Evolutionary conservation across 2,329 filamentous ascomycete species (phyloP).

Genomic region (Arthrobotrys entomopaga): DNA sequence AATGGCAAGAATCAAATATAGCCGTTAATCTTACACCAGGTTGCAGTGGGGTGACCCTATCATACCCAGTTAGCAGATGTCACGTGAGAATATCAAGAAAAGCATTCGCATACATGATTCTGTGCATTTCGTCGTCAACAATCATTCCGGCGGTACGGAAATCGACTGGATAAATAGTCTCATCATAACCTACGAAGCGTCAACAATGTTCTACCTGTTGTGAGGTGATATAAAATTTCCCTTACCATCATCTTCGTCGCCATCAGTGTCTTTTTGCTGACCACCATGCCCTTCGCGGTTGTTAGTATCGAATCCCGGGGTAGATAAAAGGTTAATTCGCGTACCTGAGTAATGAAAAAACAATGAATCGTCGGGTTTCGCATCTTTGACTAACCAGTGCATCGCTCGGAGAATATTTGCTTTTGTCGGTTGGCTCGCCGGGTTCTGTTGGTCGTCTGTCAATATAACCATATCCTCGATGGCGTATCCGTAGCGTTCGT

Average conservation of each 20-base stretch:
- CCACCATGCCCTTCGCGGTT: conserved; percentile 73
- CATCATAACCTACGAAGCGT: conserved; percentile 68
- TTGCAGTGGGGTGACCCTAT: conserved; percentile 74
- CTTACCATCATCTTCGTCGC: conserved; percentile 77
- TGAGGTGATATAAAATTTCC: neutral
- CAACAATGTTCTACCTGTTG: neutral
- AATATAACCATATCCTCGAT: conserved; percentile 82
- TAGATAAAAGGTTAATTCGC: conserved; percentile 47
- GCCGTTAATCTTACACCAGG: conserved; percentile 85
- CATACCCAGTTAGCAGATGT: neutral
- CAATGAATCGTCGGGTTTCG: conserved; percentile 77
- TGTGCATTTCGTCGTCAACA: conserved; percentile 81
- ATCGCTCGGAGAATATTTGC: conserved; percentile 78
- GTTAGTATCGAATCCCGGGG: conserved; percentile 9
- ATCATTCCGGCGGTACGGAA: conserved; percentile 76
- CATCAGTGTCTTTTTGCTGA: conserved; percentile 77
- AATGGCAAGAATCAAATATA: conserved; percentile 85
- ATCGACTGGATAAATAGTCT: conserved; percentile 82
- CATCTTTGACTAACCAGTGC: conserved; percentile 78
- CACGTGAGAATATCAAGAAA: neutral
- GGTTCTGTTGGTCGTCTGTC: conserved; percentile 78
- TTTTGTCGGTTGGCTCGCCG: conserved; percentile 77
- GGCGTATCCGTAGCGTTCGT: conserved; percentile 75
- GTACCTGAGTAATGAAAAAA: conserved; percentile 80
- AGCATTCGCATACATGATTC: conserved; percentile 67